Percentiles rank a stretch among this genome's conserved stretches.
These are phyloP conservation scores for Fusarium praegraminearum DNA, from an alignment of 2,329 filamentous ascomycete genomes.

Conservation along the genomic window DNA sequence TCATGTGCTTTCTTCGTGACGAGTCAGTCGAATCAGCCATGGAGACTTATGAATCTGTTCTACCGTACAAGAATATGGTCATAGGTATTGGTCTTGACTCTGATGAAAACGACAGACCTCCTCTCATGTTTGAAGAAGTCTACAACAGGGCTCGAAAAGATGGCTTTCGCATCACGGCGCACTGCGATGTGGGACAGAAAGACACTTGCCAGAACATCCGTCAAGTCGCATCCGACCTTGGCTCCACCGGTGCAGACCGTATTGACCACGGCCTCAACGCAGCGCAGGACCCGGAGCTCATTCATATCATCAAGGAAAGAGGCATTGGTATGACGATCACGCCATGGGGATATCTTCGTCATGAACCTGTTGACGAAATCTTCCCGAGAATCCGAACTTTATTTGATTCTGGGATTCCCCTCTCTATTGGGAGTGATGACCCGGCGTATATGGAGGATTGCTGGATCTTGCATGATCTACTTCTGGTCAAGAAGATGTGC, in stretches of 20 bases:
- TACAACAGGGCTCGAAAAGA: conserved; percentile 54
- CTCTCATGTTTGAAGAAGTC: conserved; percentile 57
- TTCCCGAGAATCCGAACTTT: conserved; percentile 63
- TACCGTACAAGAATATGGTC: conserved; percentile 55
- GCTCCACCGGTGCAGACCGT: conserved; percentile 68
- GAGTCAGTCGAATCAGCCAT: conserved; percentile 78
- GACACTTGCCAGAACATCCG: conserved; percentile 68
- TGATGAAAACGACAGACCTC: conserved; percentile 60
- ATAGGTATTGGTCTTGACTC: conserved; percentile 61
- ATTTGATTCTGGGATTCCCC: conserved; percentile 70
- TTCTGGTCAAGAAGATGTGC: conserved; percentile 51
- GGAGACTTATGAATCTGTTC: conserved; percentile 62
- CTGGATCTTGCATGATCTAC: conserved; percentile 51
- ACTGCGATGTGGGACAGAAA: conserved; percentile 64
- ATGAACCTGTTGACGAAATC: conserved; percentile 56
- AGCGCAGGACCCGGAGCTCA: conserved; percentile 67
- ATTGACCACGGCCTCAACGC: conserved; percentile 81
- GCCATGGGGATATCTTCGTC: conserved; percentile 56
- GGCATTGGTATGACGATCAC: conserved; percentile 75
- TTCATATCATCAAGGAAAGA: conserved; percentile 66
- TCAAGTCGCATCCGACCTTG: conserved; percentile 62
- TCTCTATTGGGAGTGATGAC: conserved; percentile 79
- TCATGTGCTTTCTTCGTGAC: conserved; percentile 78
- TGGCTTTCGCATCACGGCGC: conserved; percentile 61
- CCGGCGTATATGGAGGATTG: conserved; percentile 78